Evolutionary conservation across 345 rosid species (phyloP).

Genomic region (Kandelia obovata): DNA sequence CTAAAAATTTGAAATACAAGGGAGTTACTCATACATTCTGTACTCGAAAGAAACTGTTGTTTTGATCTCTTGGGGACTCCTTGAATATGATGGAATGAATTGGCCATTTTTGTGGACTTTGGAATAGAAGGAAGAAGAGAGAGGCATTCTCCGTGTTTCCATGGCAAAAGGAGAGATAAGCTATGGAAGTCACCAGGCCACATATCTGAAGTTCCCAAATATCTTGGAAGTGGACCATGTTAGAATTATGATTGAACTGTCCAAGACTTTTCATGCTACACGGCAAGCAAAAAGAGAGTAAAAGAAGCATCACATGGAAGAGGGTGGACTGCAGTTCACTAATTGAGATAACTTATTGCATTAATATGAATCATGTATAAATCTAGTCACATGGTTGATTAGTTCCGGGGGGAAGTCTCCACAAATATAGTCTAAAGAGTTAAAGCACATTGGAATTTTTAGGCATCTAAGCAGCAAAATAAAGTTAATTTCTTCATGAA

Average conservation of each 20-base stretch:
- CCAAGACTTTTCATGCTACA: neutral
- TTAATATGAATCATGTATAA: too few species aligned
- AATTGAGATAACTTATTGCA: too few species aligned
- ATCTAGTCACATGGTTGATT: too few species aligned
- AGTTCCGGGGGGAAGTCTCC: too few species aligned
- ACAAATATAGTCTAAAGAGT: too few species aligned
- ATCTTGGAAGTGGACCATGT: conserved; percentile 26
- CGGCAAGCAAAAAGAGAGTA: neutral
- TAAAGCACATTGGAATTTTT: too few species aligned
- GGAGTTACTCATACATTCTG: conserved; percentile 21
- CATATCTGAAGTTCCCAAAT: conserved; percentile 18
- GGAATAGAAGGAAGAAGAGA: conserved; percentile 15
- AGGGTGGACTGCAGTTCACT: too few species aligned
- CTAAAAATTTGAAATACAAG: neutral
- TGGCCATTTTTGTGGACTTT: conserved; percentile 6
- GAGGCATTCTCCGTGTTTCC: conserved; percentile 14
- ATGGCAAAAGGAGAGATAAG: conserved; percentile 9
- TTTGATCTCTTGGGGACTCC: neutral
- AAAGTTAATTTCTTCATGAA: too few species aligned
- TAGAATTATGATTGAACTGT: neutral
- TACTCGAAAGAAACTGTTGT: conserved; percentile 15
- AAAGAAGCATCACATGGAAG: neutral
- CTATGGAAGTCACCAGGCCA: conserved; percentile 20
- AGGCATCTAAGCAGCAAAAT: too few species aligned
- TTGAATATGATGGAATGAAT: conserved; percentile 6